A percentile compares a stretch with the other conserved stretches of the same genome.
Evolutionary conservation across 305 asterid species (phyloP).

Genomic region (Fraxinus albicans): DNA sequence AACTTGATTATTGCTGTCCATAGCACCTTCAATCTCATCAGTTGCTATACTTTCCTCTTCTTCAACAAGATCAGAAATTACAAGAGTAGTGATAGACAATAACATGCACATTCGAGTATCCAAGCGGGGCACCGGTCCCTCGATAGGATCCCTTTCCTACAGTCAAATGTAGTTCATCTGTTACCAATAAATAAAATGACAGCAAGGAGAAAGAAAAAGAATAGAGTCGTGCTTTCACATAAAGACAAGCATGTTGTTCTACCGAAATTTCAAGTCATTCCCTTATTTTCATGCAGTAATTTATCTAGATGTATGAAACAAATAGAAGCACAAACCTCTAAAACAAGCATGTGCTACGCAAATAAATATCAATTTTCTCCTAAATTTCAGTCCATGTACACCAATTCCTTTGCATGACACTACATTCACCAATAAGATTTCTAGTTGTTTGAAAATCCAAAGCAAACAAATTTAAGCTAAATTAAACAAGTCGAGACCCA

Average conservation of each 20-base stretch:
- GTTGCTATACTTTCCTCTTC: conserved; percentile 63
- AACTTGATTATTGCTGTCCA: conserved; percentile 36
- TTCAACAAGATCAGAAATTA: conserved; percentile 85
- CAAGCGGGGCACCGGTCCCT: conserved; percentile 95
- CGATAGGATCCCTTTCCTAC: conserved; percentile 97
- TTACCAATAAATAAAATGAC: conserved; percentile 11
- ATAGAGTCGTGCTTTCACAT: background rate
- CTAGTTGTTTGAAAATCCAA: background rate
- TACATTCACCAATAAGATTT: background rate
- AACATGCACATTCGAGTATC: conserved; percentile 93
- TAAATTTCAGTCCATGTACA: background rate
- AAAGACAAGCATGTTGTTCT: background rate
- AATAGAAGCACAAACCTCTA: background rate
- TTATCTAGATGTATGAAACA: background rate
- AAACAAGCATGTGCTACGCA: background rate
- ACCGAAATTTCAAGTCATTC: background rate
- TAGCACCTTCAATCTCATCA: conserved; percentile 38
- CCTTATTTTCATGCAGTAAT: background rate
- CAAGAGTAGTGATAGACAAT: conserved; percentile 82
- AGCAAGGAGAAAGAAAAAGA: background rate
- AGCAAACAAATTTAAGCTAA: background rate
- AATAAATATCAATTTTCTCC: background rate
- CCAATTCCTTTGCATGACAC: background rate
- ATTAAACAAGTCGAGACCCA: conserved; percentile 5
- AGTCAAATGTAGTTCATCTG: conserved; percentile 13